Evolutionary conservation across 495 filamentous ascomycete species (phyloP).

Genomic region (Massariosphaeria phaeospora): DNA sequence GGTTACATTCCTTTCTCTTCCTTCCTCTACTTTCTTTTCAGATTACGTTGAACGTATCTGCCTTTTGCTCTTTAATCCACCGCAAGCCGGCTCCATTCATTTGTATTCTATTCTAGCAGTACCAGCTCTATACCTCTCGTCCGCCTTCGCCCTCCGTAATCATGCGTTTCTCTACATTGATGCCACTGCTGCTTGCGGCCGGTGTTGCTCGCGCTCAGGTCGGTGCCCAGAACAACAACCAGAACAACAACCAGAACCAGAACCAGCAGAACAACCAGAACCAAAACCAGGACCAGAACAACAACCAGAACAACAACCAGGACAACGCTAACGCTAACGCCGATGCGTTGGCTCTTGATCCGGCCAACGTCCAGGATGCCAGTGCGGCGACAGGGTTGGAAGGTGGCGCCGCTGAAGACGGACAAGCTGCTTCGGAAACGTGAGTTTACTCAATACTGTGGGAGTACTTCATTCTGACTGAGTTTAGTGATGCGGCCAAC

Average conservation of each 20-base stretch:
- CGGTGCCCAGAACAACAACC: conserved; percentile 7
- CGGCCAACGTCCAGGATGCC: conserved; percentile 49
- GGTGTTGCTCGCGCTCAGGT: conserved; percentile 27
- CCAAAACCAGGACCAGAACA: conserved; percentile 10
- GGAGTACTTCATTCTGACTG: conserved; percentile 14
- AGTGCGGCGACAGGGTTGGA: conserved; percentile 41
- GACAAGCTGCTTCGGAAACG: conserved; percentile 54
- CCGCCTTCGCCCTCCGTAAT: background rate
- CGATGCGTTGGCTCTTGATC: conserved; percentile 35
- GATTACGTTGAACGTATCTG: conserved; percentile 37
- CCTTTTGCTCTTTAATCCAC: conserved; percentile 27
- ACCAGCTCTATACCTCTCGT: background rate
- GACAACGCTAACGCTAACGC: conserved; percentile 16
- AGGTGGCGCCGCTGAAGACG: conserved; percentile 42
- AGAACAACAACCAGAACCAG: conserved; percentile 1
- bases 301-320: conserved; percentile 13
- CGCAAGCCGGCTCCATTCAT: conserved; percentile 34
- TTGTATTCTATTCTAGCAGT: conserved; percentile 14
- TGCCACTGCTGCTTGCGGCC: conserved; percentile 29
- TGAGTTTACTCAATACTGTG: conserved; percentile 39
- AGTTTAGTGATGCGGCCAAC: conserved; percentile 47
- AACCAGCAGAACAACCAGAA: background rate
- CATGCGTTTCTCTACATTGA: conserved; percentile 29
- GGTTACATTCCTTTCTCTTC: conserved; percentile 36
- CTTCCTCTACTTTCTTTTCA: conserved; percentile 29